Evolutionary conservation across 345 rosid species (phyloP).

Genomic region (Citrus medica): DNA sequence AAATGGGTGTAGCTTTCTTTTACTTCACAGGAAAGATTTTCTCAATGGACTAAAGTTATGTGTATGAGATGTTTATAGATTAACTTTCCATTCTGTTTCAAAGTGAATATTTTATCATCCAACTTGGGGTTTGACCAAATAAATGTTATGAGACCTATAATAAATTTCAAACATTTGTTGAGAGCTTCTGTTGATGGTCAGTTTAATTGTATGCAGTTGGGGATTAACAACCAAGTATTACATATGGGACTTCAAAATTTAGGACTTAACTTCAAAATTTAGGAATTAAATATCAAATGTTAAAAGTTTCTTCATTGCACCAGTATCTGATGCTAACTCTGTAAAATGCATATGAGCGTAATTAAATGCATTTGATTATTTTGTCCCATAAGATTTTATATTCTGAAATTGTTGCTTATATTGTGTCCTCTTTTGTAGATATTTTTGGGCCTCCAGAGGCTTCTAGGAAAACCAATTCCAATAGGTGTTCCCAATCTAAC

Average conservation of each 20-base stretch:
- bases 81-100: neutral
- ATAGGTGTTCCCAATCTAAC: slow-evolving; percentile 59
- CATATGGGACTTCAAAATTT: neutral
- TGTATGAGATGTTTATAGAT: neutral
- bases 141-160: neutral
- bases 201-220: neutral
- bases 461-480: slow-evolving; percentile 58
- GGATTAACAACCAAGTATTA: neutral
- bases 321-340: neutral
- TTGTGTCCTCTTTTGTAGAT: slow-evolving; percentile 43
- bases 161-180: neutral
- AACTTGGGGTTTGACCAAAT: neutral
- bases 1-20: neutral
- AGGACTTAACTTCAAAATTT: neutral
- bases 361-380: neutral
- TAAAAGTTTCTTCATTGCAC: neutral
- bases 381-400: neutral
- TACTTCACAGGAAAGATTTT: neutral
- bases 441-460: slow-evolving; percentile 49
- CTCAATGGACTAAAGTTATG: neutral
- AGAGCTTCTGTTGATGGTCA: neutral
- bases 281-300: neutral
- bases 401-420: slow-evolving; percentile 10
- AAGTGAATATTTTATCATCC: neutral
- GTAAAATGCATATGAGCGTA: neutral